Evolutionary conservation across 2,329 filamentous ascomycete genomes (phyloP).

Genomic region (Camptophora hylomeconis): DNA sequence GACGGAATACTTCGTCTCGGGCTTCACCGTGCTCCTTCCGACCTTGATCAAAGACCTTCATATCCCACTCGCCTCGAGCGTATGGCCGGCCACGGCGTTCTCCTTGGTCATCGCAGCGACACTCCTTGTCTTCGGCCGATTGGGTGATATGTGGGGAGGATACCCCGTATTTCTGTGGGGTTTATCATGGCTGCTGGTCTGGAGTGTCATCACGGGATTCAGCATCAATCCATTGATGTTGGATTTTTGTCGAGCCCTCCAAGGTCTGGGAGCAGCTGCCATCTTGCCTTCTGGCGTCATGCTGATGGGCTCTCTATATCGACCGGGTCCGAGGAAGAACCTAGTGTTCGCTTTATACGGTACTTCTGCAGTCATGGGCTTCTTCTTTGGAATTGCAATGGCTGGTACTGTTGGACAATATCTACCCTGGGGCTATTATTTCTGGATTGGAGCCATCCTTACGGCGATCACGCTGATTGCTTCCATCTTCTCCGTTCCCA

Average conservation of each 20-base stretch:
- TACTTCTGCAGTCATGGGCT: conserved; percentile 34
- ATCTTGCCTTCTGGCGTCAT: conserved; percentile 57
- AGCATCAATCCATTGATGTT: conserved; percentile 55
- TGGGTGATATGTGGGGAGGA: conserved; percentile 49
- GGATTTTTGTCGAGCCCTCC: conserved; percentile 59
- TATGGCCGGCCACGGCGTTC: conserved; percentile 39
- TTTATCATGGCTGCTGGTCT: conserved; percentile 48
- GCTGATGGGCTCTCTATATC: conserved; percentile 49
- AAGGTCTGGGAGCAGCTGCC: conserved; percentile 60
- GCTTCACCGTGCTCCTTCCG: conserved; percentile 57
- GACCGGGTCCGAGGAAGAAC: conserved; percentile 55
- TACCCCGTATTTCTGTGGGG: conserved; percentile 52
- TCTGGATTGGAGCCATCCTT: conserved; percentile 48
- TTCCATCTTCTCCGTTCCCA: conserved; percentile 39
- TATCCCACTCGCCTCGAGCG: conserved; percentile 51
- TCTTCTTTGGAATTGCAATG: conserved; percentile 47
- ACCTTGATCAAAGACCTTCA: conserved; percentile 46
- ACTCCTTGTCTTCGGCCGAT: conserved; percentile 39
- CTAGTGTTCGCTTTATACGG: conserved; percentile 48
- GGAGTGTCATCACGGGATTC: conserved; percentile 58
- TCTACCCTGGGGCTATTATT: conserved; percentile 51
- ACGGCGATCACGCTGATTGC: conserved; percentile 31
- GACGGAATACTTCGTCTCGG: conserved; percentile 58
- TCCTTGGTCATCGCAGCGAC: conserved; percentile 34
- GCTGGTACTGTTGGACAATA: conserved; percentile 44